Evolutionary conservation across 495 filamentous ascomycete genomes (phyloP).

Genomic region (Tetracladium setigerum): DNA sequence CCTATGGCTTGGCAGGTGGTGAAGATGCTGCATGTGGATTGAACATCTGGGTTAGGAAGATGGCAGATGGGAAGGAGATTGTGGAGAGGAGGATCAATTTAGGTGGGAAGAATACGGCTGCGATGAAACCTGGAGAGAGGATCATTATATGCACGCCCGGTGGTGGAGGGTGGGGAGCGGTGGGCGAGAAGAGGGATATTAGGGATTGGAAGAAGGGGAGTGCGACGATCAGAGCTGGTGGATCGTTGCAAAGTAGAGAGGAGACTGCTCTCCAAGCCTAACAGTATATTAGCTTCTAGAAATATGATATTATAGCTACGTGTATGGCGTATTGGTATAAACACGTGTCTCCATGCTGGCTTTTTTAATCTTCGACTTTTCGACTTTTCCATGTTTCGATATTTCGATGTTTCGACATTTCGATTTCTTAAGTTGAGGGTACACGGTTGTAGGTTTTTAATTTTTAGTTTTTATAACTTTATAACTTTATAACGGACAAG

Average conservation of each 20-base stretch:
- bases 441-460: too few species aligned
- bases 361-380: too few species aligned
- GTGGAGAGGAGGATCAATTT: constrained; percentile 72
- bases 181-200: constrained; percentile 43
- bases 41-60: constrained; percentile 20
- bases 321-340: too few species aligned
- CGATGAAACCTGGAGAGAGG: constrained; percentile 77
- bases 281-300: not conserved
- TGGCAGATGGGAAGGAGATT: constrained; percentile 30
- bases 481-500: too few species aligned
- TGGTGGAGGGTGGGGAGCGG: constrained; percentile 65
- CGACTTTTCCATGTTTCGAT: too few species aligned
- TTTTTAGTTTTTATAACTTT: too few species aligned
- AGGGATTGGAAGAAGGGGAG: constrained; percentile 35
- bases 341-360: too few species aligned
- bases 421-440: too few species aligned
- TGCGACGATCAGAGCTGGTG: constrained; percentile 25
- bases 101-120: constrained; percentile 89
- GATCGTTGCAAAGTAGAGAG: constrained; percentile 48
- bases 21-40: constrained; percentile 66
- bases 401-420: too few species aligned
- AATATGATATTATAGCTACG: too few species aligned
- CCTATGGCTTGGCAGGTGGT: constrained; percentile 87
- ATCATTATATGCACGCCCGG: constrained; percentile 71
- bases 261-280: constrained; percentile 42